Evolutionary conservation across 169 alveolate genomes (phyloP), one percentile per base, ranked within the genome.

Genomic region (Neospora caninum): DNA sequence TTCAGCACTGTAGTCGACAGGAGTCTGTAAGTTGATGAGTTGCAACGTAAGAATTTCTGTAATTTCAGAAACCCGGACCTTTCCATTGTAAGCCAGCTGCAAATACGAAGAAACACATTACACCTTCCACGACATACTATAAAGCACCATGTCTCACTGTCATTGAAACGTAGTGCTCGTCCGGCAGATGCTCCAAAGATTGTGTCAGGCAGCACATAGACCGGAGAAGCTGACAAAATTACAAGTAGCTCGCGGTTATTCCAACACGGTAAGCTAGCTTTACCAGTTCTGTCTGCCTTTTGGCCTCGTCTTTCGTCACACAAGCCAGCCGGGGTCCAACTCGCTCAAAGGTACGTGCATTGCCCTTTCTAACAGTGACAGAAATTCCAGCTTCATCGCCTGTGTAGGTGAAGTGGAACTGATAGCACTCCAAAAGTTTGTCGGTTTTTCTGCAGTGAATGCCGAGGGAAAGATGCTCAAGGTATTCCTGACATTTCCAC

Each of bases 201-300:
- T 91, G 94, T 29, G 89, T 91, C 13, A 91, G 80, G 78, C 88
- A 49, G 38, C 94, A 91, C 64, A 91, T 84, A 0, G 94, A 91
- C 54, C 82, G 89, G n/a, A 91, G 94, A 27, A 91, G 94, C 94
- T 91, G 73, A 22, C 20, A 7, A 73, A 73, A 13, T 73, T 16
- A 38, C 43, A 34, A 13, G 45, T 34, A 25, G 22, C 43, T 13
- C 84, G 22, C 25, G 41, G 4, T 9, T 73, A n/a, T 27, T 34
- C 84, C 27, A 16, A 7, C 43, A 34, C 16, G 9, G 9, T 36
- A n/a, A 25, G 84, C 78, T 13, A 36, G 43, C 22, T 13, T 91
- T 91, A 91, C 94, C 53, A 86, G 88, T 78, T 91, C 94, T 39
- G 94, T 91, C 36, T 91, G 94, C 38, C 80, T 39, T 67, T 91